Conservation (phyloP, 2,329 filamentous ascomycete genomes). For the Aspergillus proliferans region DNA sequence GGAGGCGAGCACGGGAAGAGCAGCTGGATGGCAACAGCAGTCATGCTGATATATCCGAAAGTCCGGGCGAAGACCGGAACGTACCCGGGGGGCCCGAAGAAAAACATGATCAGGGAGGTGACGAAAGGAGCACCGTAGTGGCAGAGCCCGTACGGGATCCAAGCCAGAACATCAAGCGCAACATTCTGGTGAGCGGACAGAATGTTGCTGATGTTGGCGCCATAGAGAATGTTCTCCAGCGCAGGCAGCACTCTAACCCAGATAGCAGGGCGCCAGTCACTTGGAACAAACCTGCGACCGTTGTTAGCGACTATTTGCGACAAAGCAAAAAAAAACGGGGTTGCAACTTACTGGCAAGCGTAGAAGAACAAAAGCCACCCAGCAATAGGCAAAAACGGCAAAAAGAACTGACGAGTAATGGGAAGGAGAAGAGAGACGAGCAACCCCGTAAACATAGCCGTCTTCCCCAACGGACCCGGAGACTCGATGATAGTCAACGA, state of each 20-base stretch:
- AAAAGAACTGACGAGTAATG: conserved; percentile 81
- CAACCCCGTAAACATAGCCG: conserved; percentile 60
- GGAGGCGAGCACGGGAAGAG: conserved; percentile 90
- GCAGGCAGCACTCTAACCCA: conserved; percentile 93
- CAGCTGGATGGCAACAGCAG: conserved; percentile 81
- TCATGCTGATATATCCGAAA: conserved; percentile 88
- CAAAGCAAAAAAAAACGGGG: background rate
- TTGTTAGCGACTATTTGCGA: conserved; percentile 11
- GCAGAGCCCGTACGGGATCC: conserved; percentile 86
- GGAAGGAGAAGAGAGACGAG: conserved; percentile 70
- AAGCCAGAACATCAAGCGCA: conserved; percentile 78
- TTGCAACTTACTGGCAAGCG: conserved; percentile 70
- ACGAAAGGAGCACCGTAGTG: conserved; percentile 84
- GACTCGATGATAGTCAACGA: conserved; percentile 73
- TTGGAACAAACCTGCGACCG: conserved; percentile 70
- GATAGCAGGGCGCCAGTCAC: conserved; percentile 82
- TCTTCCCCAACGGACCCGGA: conserved; percentile 72
- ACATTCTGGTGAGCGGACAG: conserved; percentile 82
- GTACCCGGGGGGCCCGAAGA: conserved; percentile 81
- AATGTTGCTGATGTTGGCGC: conserved; percentile 92
- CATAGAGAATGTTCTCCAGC: conserved; percentile 93
- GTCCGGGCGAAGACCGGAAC: conserved; percentile 76
- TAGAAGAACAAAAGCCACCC: conserved; percentile 90
- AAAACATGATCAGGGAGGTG: conserved; percentile 71
- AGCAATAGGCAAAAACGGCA: conserved; percentile 78